Evolutionary conservation across 2,329 filamentous ascomycete genomes (phyloP), one percentile per base, ranked within the genome.

Genomic region (Stagonosporopsis cucurbitacearum): DNA sequence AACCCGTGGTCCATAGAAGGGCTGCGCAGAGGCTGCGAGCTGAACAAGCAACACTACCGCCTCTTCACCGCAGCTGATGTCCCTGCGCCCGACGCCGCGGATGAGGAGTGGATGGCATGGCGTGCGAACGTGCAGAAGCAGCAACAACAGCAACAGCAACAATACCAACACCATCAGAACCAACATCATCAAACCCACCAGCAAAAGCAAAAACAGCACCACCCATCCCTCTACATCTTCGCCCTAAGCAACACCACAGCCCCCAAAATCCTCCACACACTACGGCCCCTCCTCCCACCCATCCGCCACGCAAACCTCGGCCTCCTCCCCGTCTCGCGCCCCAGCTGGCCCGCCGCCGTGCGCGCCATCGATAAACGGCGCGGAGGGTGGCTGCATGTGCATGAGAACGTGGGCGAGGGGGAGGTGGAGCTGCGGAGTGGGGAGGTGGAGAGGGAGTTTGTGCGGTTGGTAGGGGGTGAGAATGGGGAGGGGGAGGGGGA

Each of bases 241-340:
- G 68, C 74, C 19, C 74, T 78, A 53, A 66, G 64, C 28, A 81
- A 81, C 58, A 68, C 70, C 17, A 32, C 58, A 12, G 78, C 79
- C 2, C 33, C 32, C 8, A 8, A 5, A 0, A 11, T 50, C 2
- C 6, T 60, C 8, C 2, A 11, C 20, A 13, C 15, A 39, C 23
- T 58, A 19, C 19, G 33, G 7, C 8, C 12, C 3, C 4, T 13
- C 5, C 5, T 75, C 36, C 71, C 71, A 40, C 73, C 78, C 0
- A 62, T 87, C 12, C 74, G 82, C 44, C 85, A 87, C 75, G 80
- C 86, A 9, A 87, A 87, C 67, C 78, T 83, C 22, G 85, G 85
- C 0, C 73, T 86, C 33, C 66, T 87, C 50, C 85, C 85, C 1
- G 78, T 78, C 4, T 86, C 84, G 12, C 69, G 65, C 22, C 68